Evolutionary conservation across 2,329 filamentous ascomycete genomes (phyloP).

Genomic region (Trichoderma endophyticum): DNA sequence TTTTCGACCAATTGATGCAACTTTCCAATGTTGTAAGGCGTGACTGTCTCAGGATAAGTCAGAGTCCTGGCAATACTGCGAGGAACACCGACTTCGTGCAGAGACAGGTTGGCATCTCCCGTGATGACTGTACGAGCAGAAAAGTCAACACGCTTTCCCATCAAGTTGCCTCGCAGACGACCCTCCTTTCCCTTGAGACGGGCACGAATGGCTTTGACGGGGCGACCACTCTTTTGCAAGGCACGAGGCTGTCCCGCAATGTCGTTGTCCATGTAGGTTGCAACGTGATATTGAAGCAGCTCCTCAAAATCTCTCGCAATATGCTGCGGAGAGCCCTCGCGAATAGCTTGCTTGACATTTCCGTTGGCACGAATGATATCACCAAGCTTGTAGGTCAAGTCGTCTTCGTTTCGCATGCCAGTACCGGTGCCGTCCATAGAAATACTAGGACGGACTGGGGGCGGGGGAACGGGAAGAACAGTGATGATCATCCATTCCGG

Average conservation of each 20-base stretch:
- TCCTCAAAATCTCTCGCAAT: slow-evolving; percentile 88
- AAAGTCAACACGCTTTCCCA: slow-evolving; percentile 99
- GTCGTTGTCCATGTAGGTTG: slow-evolving; percentile 99
- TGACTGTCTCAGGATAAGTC: slow-evolving; percentile 96
- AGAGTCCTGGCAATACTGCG: slow-evolving; percentile 87
- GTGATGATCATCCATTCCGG: slow-evolving; percentile 99
- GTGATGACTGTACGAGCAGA: slow-evolving; percentile 99
- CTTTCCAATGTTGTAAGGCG: slow-evolving; percentile 94
- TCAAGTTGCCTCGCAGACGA: slow-evolving; percentile 94
- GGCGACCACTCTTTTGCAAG: slow-evolving; percentile 92
- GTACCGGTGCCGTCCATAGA: slow-evolving; percentile 93
- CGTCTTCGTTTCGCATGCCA: slow-evolving; percentile 93
- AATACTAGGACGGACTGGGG: slow-evolving; percentile 93
- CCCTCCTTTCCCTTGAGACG: slow-evolving; percentile 99
- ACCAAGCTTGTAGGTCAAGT: slow-evolving; percentile 98
- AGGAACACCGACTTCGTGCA: slow-evolving; percentile 96
- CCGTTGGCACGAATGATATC: slow-evolving; percentile 98
- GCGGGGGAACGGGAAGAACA: slow-evolving; percentile 90
- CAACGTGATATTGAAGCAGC: slow-evolving; percentile 93
- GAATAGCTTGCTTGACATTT: slow-evolving; percentile 86
- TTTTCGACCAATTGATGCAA: slow-evolving; percentile 87
- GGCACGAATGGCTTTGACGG: slow-evolving; percentile 93
- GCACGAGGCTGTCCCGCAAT: slow-evolving; percentile 94
- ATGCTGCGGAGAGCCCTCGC: slow-evolving; percentile 88
- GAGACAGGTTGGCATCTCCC: slow-evolving; percentile 91